These are phyloP conservation scores for Dioscorea alata DNA, from an alignment of 106 monocot species.

Conservation along the genomic window DNA sequence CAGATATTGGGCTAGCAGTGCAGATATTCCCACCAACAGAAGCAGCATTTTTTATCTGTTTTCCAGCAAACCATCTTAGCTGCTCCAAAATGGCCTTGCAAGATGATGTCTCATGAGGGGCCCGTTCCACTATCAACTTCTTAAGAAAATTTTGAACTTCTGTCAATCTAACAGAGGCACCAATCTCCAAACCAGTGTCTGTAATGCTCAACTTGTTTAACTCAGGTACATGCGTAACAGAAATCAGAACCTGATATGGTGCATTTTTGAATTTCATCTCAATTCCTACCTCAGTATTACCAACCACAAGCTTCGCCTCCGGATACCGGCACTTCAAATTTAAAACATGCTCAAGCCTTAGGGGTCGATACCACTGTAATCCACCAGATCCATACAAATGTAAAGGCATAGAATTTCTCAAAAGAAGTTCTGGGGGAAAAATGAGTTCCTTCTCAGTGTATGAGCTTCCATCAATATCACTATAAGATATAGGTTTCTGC, in stretches of 20 bases:
- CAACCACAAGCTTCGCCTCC: constrained; percentile 79
- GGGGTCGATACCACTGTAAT: constrained; percentile 76
- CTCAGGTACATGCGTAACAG: constrained; percentile 67
- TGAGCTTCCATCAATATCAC: constrained; percentile 71
- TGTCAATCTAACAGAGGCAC: constrained; percentile 82
- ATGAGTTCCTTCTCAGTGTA: constrained; percentile 82
- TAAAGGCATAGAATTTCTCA: constrained; percentile 57
- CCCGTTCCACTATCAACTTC: constrained; percentile 39
- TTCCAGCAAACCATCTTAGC: constrained; percentile 97
- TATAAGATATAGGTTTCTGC: constrained; percentile 35
- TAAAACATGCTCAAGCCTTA: constrained; percentile 62
- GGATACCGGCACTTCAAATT: constrained; percentile 63
- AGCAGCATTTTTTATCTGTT: constrained; percentile 92
- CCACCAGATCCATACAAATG: constrained; percentile 70
- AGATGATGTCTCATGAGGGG: constrained; percentile 55
- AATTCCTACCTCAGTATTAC: constrained; percentile 94
- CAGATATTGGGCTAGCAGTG: constrained; percentile 99
- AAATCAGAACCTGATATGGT: constrained; percentile 58
- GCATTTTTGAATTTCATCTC: constrained; percentile 86
- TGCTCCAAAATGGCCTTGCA: constrained; percentile 82
- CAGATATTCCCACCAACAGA: constrained; percentile 98
- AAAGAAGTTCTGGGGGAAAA: constrained; percentile 86
- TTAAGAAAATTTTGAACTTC: constrained; percentile 65
- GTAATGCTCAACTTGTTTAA: constrained; percentile 52
- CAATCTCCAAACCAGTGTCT: constrained; percentile 79